Base-by-base conservation (phyloP, 140 eudicot species). In the Oenanthe javanica region DNA sequence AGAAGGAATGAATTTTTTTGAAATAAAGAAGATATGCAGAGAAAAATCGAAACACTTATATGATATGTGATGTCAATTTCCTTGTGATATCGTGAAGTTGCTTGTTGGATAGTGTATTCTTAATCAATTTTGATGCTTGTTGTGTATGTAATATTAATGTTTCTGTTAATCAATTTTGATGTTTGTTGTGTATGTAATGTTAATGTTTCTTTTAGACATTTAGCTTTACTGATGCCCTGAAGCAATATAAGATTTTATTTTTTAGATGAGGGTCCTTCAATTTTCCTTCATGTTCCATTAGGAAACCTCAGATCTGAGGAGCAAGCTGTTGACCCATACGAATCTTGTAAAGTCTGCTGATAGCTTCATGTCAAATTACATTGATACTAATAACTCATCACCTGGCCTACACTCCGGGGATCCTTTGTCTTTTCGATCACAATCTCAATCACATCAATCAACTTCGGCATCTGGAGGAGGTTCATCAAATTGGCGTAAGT, bases 261-360 rank as follows among this genome's bases (percentile, higher is more conserved):
- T 27, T 31, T 36, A 25, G 57, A 72, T 36, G 36, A 14, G 36
- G 48, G 55, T 54, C 49, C 38, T 49, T 23, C 31, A 31, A n/a
- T 78, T 48, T 80, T 38, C 81, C 18, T 16, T 45, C 72, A 72
- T 78, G 45, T 77, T 74, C 88, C 81, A 40, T 63, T 77, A 94
- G 99, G 99, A 92, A 84, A 88, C 93, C 46, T 94, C 99, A 45
- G 81, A 86, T 59, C 86, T 94, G 61, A 86, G 91, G 81, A 84
- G 91, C 78, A 92, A 88, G 85, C 93, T 94, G 79, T 86, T 90
- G 89, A 86, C 70, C 49, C 91, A 87, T 86, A 47, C 76, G 74
- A 92, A 90, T 86, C 97, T 94, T 85, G 97, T 92, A 69, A 79
- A 72, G 51, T 92, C 91, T 84, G 90, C 97, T 70, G 94, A 92